A percentile compares a stretch with the other conserved stretches of the same genome.
phyloP scores from a whole-genome alignment of 2,329 filamentous ascomycete genomes.

The Diaporthe ilicicola region DNA sequence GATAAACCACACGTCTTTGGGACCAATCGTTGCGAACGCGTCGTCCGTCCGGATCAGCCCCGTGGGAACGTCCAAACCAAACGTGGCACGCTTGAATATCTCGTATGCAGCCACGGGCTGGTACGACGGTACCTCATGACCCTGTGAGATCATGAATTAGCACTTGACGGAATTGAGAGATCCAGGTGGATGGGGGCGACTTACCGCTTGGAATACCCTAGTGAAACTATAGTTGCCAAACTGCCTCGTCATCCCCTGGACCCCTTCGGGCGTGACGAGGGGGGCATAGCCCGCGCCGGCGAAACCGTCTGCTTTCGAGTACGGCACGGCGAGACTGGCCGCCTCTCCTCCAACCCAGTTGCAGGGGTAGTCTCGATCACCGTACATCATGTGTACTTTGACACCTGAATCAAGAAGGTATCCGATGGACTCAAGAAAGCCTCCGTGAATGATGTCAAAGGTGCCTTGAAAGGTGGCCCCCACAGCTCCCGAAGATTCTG shows the following conservation, averaged over 20 bases:
- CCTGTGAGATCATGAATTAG: constrained; percentile 35
- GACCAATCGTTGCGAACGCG: constrained; percentile 27
- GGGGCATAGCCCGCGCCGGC: constrained; percentile 67
- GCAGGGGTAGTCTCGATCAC: constrained; percentile 65
- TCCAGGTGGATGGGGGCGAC: neutral
- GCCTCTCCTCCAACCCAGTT: constrained; percentile 66
- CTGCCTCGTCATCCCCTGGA: constrained; percentile 71
- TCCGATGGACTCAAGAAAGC: constrained; percentile 53
- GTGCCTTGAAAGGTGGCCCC: constrained; percentile 51
- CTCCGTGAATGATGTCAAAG: constrained; percentile 43
- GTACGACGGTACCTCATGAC: constrained; percentile 63
- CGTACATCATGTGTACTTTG: constrained; percentile 65
- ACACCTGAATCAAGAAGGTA: constrained; percentile 65
- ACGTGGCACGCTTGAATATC: constrained; percentile 56
- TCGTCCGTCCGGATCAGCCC: constrained; percentile 27
- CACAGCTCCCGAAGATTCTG: constrained; percentile 52
- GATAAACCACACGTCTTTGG: constrained; percentile 30
- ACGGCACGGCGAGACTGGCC: constrained; percentile 57
- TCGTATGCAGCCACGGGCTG: constrained; percentile 55
- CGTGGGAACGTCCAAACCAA: constrained; percentile 32
- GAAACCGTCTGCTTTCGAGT: constrained; percentile 54
- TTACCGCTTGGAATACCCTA: constrained; percentile 60
- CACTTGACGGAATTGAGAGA: rapidly evolving
- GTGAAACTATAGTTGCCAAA: constrained; percentile 71
- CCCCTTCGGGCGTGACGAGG: constrained; percentile 64